Percentiles rank a stretch among this genome's conserved stretches.
Conservation (phyloP, 2,329 filamentous ascomycete genomes). For the Aspergillus neotritici region DNA sequence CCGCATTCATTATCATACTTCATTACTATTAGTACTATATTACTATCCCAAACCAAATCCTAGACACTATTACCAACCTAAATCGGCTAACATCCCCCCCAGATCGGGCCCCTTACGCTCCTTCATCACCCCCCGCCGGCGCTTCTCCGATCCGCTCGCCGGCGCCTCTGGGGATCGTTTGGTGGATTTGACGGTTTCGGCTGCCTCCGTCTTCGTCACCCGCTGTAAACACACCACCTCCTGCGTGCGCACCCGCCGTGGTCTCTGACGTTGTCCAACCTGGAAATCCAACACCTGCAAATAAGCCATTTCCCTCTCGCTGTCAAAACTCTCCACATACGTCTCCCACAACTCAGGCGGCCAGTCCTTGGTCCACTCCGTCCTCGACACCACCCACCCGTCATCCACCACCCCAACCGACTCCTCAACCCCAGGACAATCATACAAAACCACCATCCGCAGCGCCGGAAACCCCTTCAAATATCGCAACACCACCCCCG, state of each 20-base stretch:
- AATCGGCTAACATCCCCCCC: conserved; percentile 26
- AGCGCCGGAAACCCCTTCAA: conserved; percentile 33
- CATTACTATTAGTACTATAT: too few species aligned
- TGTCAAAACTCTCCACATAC: conserved; percentile 2
- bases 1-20: too few species aligned
- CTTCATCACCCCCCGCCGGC: conserved; percentile 22
- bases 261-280: conserved; percentile 12
- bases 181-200: conserved; percentile 1
- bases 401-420: conserved; percentile 16
- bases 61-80: conserved; percentile 14
- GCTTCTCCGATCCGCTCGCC: background rate
- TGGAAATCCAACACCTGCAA: conserved; percentile 22
- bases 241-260: too few species aligned
- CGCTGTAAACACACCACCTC: conserved; percentile 10
- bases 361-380: background rate
- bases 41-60: too few species aligned
- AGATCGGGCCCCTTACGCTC: conserved; percentile 21
- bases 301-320: conserved; percentile 3
- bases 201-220: background rate
- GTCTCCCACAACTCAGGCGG: conserved; percentile 15
- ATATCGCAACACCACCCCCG: conserved; percentile 28
- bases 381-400: background rate
- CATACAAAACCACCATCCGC: conserved; percentile 28
- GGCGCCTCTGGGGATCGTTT: conserved; percentile 7
- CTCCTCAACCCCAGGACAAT: conserved; percentile 26